These are phyloP conservation scores for Citrullus mucosospermus DNA, from an alignment of 306 rosid genomes.

Conservation along the genomic window DNA sequence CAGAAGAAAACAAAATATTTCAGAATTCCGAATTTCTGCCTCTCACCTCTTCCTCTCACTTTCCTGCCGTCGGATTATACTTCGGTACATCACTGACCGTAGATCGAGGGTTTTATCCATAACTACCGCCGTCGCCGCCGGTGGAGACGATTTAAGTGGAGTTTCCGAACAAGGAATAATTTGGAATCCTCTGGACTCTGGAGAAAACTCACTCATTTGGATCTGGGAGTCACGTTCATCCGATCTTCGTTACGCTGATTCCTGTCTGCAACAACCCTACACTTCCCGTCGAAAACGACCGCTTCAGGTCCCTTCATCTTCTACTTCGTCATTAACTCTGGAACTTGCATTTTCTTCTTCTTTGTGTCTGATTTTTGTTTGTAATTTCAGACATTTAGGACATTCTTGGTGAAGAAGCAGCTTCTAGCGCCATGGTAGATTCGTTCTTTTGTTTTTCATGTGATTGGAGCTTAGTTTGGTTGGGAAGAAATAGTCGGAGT, in stretches of 20 bases:
- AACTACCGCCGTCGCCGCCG: conserved; percentile 1
- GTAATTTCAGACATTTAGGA: background rate
- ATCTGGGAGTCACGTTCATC: background rate
- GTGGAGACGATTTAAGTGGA: background rate
- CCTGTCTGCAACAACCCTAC: background rate
- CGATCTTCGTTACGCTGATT: background rate
- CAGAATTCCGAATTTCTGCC: background rate
- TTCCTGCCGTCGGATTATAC: background rate
- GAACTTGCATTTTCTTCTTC: background rate
- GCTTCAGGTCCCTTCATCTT: background rate
- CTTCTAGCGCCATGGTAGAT: background rate
- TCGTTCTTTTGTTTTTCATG: background rate
- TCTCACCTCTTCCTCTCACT: background rate
- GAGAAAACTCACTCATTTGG: background rate
- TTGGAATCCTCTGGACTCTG: background rate
- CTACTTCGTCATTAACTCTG: background rate
- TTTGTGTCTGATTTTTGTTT: background rate
- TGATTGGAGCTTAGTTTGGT: background rate
- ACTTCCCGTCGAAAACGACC: background rate
- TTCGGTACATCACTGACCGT: background rate
- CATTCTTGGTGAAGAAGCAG: background rate
- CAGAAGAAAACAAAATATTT: background rate
- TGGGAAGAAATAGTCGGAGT: background rate
- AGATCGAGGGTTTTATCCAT: conserved; percentile 5
- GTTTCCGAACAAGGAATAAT: background rate